Percentiles rank a stretch among this genome's conserved stretches.
Evolutionary conservation across 2,329 filamentous ascomycete genomes (phyloP).

Genomic region (Botryosphaeria agaves): DNA sequence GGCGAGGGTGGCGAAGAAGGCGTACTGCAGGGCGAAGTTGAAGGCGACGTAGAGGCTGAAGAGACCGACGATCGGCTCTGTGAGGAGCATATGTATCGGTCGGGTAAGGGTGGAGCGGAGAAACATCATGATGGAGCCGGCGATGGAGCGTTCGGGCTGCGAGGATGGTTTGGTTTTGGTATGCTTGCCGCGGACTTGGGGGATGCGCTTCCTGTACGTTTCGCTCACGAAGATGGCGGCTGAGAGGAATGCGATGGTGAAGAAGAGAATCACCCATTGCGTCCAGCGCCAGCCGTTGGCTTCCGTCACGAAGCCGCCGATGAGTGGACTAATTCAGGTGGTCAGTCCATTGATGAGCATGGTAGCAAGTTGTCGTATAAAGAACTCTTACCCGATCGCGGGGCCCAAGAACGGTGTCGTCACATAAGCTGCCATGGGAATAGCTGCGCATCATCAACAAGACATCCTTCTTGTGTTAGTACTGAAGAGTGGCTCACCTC

Average conservation of each 20-base stretch:
- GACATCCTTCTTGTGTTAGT: no score
- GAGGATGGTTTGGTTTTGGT: constrained; percentile 7
- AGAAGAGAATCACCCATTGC: constrained; percentile 14
- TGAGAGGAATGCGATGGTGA: constrained; percentile 12
- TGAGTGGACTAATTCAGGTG: constrained; percentile 6
- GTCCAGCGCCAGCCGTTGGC: constrained; percentile 18
- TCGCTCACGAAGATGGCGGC: constrained; percentile 11
- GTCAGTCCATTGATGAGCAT: not conserved
- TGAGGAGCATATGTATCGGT: no score
- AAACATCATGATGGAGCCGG: constrained; percentile 7
- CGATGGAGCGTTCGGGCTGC: constrained; percentile 7
- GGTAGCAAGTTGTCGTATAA: constrained; percentile 1
- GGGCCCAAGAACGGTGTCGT: constrained; percentile 6
- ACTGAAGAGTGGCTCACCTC: no score
- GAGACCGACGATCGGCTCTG: constrained; percentile 55
- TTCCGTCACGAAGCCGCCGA: constrained; percentile 12
- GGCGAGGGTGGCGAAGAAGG: constrained; percentile 60
- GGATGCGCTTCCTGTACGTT: constrained; percentile 16
- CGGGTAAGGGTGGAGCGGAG: not conserved
- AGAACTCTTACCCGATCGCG: constrained; percentile 6
- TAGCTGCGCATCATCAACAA: no score
- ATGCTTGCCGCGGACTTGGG: constrained; percentile 12
- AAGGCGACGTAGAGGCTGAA: constrained; percentile 51
- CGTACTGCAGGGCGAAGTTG: constrained; percentile 48
- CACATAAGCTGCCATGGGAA: constrained; percentile 12